Percentiles rank a stretch among this genome's conserved stretches.
phyloP scores from a whole-genome alignment of 768 basidiomycete species.

The Trametes cingulata region DNA sequence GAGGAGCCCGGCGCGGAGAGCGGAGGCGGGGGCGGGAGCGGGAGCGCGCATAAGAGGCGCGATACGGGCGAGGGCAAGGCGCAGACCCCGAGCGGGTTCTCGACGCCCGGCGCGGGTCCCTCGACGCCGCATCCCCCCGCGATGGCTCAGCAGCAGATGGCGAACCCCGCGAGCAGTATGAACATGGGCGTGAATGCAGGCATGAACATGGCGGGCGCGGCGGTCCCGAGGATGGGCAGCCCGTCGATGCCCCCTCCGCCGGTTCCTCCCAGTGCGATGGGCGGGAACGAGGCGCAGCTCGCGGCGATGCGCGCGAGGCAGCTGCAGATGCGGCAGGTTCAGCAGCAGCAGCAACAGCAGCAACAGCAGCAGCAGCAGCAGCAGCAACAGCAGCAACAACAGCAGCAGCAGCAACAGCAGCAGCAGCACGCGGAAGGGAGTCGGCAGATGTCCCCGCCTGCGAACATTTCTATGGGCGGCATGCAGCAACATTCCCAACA shows the following conservation, averaged over 20 bases:
- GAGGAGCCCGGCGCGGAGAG: constrained; percentile 46
- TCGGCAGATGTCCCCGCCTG: constrained; percentile 29
- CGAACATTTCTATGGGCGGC: too few relatives aligned
- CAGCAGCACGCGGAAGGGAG: constrained; percentile 19
- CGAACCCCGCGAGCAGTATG: background rate
- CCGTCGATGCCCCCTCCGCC: constrained; percentile 34
- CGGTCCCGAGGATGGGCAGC: constrained; percentile 19
- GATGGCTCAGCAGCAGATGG: constrained; percentile 19
- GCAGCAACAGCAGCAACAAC: constrained; percentile 28
- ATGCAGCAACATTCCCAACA: too few relatives aligned
- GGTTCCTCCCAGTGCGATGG: constrained; percentile 32
- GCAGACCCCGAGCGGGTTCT: constrained; percentile 34
- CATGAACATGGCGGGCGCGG: constrained; percentile 4
- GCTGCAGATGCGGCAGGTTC: constrained; percentile 37
- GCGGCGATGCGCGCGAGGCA: constrained; percentile 34
- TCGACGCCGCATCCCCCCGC: constrained; percentile 21
- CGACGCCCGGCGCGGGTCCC: constrained; percentile 14
- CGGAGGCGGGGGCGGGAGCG: constrained; percentile 40
- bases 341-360: constrained; percentile 22
- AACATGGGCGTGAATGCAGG: background rate
- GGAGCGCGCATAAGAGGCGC: constrained; percentile 57
- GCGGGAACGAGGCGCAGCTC: constrained; percentile 33
- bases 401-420: constrained; percentile 22
- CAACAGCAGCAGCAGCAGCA: constrained; percentile 21
- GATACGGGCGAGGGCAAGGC: constrained; percentile 66